A percentile compares a stretch with the other conserved stretches of the same genome.
Conservation (phyloP, 176 grass and related monocot genomes). For the Raddia guianensis region DNA sequence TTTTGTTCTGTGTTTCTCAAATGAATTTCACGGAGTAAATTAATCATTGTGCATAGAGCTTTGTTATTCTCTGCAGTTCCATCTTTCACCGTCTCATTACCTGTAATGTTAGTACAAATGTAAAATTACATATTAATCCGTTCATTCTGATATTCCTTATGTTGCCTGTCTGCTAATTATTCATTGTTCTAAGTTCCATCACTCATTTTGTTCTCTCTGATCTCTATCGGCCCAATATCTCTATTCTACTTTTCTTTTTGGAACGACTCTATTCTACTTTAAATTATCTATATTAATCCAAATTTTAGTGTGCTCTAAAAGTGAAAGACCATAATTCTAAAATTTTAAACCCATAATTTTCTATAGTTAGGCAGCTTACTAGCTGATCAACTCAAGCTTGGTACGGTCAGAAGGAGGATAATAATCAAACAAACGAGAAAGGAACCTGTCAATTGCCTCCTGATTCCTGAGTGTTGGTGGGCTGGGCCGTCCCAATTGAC, state of each 20-base stretch:
- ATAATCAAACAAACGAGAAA: not conserved
- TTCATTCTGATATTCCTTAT: not conserved
- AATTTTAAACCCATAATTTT: not conserved
- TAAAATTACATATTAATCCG: not conserved
- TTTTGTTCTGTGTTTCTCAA: not conserved
- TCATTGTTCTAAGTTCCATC: not conserved
- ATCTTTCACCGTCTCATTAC: not conserved
- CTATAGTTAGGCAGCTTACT: not conserved
- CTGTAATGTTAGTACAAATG: not conserved
- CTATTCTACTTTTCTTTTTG: not conserved
- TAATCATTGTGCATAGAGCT: slow-evolving; percentile 4
- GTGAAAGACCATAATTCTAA: not conserved
- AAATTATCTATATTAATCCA: not conserved
- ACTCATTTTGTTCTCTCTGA: not conserved
- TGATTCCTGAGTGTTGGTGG: slow-evolving; percentile 23
- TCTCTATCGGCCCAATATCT: not conserved
- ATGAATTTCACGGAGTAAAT: not conserved
- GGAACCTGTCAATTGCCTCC: not conserved
- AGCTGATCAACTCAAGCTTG: not conserved
- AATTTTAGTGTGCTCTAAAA: not conserved
- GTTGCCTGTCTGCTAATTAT: not conserved
- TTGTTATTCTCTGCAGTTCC: not conserved
- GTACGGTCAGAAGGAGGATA: not conserved
- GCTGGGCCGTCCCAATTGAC: slow-evolving; percentile 39
- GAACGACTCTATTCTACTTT: not conserved